Conservation (phyloP, 202 grass and related monocot genomes). For the Schoenoplectus tabernaemontani region DNA sequence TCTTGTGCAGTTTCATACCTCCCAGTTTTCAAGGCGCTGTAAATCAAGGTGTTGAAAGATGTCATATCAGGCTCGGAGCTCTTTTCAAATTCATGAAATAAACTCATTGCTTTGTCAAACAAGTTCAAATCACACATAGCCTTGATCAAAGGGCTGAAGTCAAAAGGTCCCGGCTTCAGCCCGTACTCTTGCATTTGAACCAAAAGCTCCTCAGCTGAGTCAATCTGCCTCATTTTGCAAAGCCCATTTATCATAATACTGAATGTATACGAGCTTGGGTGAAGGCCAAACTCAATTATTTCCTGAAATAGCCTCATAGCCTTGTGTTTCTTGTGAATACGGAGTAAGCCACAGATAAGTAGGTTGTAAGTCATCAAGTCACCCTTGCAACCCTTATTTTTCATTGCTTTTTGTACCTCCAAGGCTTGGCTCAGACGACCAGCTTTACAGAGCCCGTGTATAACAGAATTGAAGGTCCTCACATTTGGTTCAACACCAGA, state of each 20-base stretch:
- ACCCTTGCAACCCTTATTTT: slow-evolving; percentile 33
- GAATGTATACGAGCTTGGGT: slow-evolving; percentile 60
- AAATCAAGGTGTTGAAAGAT: slow-evolving; percentile 57
- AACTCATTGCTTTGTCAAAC: slow-evolving; percentile 41
- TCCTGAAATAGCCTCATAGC: slow-evolving; percentile 45
- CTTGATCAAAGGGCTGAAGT: slow-evolving; percentile 49
- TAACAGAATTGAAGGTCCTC: slow-evolving; percentile 57
- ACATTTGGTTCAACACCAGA: slow-evolving; percentile 37
- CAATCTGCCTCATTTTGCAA: slow-evolving; percentile 61
- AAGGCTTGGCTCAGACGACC: slow-evolving; percentile 42
- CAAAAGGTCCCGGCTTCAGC: slow-evolving; percentile 36
- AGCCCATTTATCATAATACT: slow-evolving; percentile 76
- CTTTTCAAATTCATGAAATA: slow-evolving; percentile 60
- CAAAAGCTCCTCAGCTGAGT: slow-evolving; percentile 37
- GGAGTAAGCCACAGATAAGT: slow-evolving; percentile 61
- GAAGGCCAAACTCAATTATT: slow-evolving; percentile 40
- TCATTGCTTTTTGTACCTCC: slow-evolving; percentile 56
- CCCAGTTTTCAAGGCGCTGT: slow-evolving; percentile 48
- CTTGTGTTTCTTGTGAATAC: slow-evolving; percentile 38
- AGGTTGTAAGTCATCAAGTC: slow-evolving; percentile 62
- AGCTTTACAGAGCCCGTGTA: slow-evolving; percentile 64
- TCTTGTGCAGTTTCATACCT: slow-evolving; percentile 40
- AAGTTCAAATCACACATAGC: slow-evolving; percentile 44
- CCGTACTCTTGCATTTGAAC: slow-evolving; percentile 37
- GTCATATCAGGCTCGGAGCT: slow-evolving; percentile 37